phyloP scores from a whole-genome alignment of 2,329 filamentous ascomycete species.

The Botrytis galanthina region DNA sequence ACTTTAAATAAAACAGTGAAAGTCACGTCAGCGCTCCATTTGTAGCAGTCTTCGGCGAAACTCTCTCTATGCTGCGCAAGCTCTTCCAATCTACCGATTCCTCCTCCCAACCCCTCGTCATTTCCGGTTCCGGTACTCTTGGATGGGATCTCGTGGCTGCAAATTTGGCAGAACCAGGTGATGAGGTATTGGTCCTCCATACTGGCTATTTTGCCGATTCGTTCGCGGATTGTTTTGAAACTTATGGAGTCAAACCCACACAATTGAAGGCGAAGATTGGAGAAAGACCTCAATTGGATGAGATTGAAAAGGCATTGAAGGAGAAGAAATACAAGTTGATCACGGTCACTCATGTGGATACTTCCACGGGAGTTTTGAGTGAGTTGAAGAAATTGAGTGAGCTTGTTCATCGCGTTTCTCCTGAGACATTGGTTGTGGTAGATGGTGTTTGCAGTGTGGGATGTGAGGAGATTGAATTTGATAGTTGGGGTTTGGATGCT shows the following conservation, averaged over 20 bases:
- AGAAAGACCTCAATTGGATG: slow-evolving; percentile 77
- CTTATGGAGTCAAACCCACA: slow-evolving; percentile 86
- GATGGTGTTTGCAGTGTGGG: slow-evolving; percentile 98
- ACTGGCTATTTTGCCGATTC: slow-evolving; percentile 97
- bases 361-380: slow-evolving; percentile 91
- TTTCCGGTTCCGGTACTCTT: slow-evolving; percentile 91
- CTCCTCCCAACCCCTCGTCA: slow-evolving; percentile 82
- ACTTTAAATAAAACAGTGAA: slow-evolving; percentile 62
- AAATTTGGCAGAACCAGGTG: slow-evolving; percentile 85
- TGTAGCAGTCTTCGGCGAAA: slow-evolving; percentile 87
- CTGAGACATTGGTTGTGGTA: slow-evolving; percentile 86
- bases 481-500: slow-evolving; percentile 89
- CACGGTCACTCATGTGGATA: slow-evolving; percentile 96
- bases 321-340: slow-evolving; percentile 92
- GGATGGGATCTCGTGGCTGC: slow-evolving; percentile 97
- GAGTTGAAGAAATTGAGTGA: slow-evolving; percentile 83
- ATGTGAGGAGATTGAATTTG: slow-evolving; percentile 92
- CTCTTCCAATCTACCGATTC: slow-evolving; percentile 89
- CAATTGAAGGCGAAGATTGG: slow-evolving; percentile 89
- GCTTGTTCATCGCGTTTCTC: slow-evolving; percentile 80
- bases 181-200: slow-evolving; percentile 89
- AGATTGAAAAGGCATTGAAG: slow-evolving; percentile 84
- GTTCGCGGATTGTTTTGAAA: slow-evolving; percentile 87
- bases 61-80: slow-evolving; percentile 81
- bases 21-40: slow-evolving; percentile 90